Percentiles rank a stretch among this genome's conserved stretches.
Conservation (phyloP, 106 monocot genomes). For the Phalaenopsis aphrodite region DNA sequence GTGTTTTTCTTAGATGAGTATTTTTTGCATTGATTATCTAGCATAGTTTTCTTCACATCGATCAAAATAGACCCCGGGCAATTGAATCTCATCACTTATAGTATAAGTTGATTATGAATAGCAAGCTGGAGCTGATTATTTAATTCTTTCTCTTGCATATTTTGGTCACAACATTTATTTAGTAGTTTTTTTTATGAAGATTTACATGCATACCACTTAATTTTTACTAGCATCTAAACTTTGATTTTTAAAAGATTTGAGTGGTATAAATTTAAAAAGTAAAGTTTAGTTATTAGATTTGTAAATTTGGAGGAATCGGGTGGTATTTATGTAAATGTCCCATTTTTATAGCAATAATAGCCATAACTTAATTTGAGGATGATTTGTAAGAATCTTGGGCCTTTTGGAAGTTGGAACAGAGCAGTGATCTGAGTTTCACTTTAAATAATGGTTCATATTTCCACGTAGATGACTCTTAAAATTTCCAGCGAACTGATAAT, state of each 20-base stretch:
- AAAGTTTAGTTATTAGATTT: too few species aligned
- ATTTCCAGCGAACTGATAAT: not conserved
- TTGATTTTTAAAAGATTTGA: not conserved
- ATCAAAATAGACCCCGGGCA: not conserved
- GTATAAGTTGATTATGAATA: not conserved
- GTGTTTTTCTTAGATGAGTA: not conserved
- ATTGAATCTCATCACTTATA: not conserved
- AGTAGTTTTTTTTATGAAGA: not conserved
- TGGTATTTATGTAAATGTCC: too few species aligned
- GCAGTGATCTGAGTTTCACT: not conserved
- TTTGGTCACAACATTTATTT: not conserved
- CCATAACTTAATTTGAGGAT: too few species aligned
- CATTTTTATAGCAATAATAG: too few species aligned
- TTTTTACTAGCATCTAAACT: too few species aligned
- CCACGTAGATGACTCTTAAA: not conserved
- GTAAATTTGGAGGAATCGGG: too few species aligned
- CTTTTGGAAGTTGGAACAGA: not conserved
- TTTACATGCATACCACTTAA: too few species aligned
- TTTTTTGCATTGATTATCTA: not conserved
- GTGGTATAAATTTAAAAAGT: too few species aligned
- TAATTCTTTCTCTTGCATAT: not conserved
- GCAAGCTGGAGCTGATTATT: not conserved
- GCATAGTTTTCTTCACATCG: constrained; percentile 1
- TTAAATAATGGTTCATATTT: not conserved
- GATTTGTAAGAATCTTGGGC: not conserved